Evolutionary conservation across 495 filamentous ascomycete species (phyloP).

Genomic region (Neurospora sp.): DNA sequence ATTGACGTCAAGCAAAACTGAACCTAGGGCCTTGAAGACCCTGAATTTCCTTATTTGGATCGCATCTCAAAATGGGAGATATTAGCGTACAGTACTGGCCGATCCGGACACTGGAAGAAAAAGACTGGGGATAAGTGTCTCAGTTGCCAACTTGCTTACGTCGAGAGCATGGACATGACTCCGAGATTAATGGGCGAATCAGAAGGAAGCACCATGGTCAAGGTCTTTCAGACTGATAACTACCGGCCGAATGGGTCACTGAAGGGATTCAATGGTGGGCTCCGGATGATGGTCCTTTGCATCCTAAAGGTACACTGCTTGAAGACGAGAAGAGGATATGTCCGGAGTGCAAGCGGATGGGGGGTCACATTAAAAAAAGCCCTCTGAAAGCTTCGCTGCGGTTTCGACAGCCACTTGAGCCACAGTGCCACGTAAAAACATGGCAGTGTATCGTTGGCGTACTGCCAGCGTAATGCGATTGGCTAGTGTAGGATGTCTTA

Average conservation of each 20-base stretch:
- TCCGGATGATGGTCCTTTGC: background rate
- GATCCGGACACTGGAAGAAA: background rate
- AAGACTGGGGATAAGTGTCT: background rate
- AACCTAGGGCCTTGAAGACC: background rate
- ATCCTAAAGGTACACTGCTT: background rate
- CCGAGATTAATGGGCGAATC: background rate
- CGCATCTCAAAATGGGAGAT: background rate
- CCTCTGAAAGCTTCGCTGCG: background rate
- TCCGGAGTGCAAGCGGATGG: background rate
- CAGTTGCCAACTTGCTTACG: background rate
- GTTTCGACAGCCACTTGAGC: background rate
- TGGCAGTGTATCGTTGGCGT: background rate
- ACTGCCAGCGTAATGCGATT: background rate
- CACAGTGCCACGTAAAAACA: background rate
- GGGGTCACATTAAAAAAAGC: background rate
- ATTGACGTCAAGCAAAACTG: background rate
- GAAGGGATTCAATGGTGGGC: background rate
- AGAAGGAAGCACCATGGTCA: background rate
- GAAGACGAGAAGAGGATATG: background rate
- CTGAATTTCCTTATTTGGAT: background rate
- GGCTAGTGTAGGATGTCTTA: background rate
- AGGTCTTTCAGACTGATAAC: background rate
- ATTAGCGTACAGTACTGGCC: background rate
- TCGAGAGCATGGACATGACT: background rate
- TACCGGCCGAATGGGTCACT: background rate